These are phyloP conservation scores for Alternaria sp. DNA, from an alignment of 2,329 filamentous ascomycete species.

Conservation along the genomic window DNA sequence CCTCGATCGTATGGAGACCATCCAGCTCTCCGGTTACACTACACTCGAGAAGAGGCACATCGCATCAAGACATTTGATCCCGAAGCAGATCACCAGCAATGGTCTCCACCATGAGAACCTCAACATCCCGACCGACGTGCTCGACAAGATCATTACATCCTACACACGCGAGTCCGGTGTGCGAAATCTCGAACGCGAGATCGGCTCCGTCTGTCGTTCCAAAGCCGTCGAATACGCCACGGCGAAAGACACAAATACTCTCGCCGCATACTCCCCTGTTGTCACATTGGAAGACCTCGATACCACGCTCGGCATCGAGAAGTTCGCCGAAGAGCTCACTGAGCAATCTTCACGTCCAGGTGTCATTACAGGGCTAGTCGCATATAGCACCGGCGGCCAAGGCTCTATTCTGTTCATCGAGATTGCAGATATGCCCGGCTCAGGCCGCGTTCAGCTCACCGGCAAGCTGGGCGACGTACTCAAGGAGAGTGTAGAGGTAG, in stretches of 20 bases:
- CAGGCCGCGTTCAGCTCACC: constrained; percentile 89
- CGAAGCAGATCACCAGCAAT: constrained; percentile 92
- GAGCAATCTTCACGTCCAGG: constrained; percentile 82
- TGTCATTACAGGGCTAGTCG: constrained; percentile 93
- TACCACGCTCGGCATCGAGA: constrained; percentile 88
- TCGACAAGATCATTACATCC: constrained; percentile 93
- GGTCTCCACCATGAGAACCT: constrained; percentile 80
- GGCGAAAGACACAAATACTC: constrained; percentile 74
- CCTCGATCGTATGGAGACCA: constrained; percentile 96
- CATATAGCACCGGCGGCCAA: constrained; percentile 90
- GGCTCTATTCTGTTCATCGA: constrained; percentile 98
- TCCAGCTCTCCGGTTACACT: constrained; percentile 91
- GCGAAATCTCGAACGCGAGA: constrained; percentile 92
- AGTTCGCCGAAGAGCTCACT: constrained; percentile 93
- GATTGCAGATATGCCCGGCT: constrained; percentile 95
- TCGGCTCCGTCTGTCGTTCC: constrained; percentile 90
- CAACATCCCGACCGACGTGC: constrained; percentile 77
- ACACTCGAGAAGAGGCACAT: constrained; percentile 97
- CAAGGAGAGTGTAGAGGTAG: constrained; percentile 96
- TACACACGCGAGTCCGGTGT: constrained; percentile 98
- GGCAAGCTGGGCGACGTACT: constrained; percentile 96
- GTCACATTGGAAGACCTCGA: constrained; percentile 84
- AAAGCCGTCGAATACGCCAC: constrained; percentile 89
- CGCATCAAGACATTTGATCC: constrained; percentile 88
- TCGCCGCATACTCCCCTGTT: constrained; percentile 71